Percentiles rank a stretch among this genome's conserved stretches.
Conservation (phyloP, 2,329 filamentous ascomycete genomes). For the Colletotrichum simmondsii region DNA sequence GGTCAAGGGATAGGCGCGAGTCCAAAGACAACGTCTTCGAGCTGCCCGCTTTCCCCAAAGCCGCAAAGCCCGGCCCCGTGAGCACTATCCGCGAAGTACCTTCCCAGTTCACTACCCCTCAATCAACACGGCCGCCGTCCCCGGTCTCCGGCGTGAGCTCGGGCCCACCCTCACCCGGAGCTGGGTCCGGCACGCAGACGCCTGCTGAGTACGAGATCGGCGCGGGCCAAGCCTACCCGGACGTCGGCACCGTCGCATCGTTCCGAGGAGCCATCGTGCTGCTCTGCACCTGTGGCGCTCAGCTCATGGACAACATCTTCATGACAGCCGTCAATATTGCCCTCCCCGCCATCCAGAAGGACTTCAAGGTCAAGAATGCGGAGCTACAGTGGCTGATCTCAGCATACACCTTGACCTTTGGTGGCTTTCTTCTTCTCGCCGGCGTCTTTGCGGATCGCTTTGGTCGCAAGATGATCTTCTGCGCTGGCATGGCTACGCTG, state of each 20-base stretch:
- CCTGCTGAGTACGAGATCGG: slow-evolving; percentile 13
- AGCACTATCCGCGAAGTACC: slow-evolving; percentile 27
- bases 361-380: slow-evolving; percentile 15
- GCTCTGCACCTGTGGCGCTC: slow-evolving; percentile 22
- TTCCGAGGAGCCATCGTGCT: slow-evolving; percentile 19
- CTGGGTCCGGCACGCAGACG: background rate
- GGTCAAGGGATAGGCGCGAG: slow-evolving; percentile 18
- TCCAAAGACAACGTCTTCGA: slow-evolving; percentile 26
- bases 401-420: slow-evolving; percentile 29
- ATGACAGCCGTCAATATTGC: slow-evolving; percentile 26
- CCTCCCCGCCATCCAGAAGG: slow-evolving; percentile 20
- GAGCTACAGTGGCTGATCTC: slow-evolving; percentile 30
- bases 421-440: slow-evolving; percentile 18
- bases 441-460: slow-evolving; percentile 28
- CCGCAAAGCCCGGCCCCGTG: slow-evolving; percentile 20
- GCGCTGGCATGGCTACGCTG: slow-evolving; percentile 23
- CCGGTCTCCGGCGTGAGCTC: slow-evolving; percentile 8
- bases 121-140: slow-evolving; percentile 25
- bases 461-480: slow-evolving; percentile 29
- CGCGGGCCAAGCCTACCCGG: slow-evolving; percentile 21
- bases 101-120: slow-evolving; percentile 21
- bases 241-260: slow-evolving; percentile 21
- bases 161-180: slow-evolving; percentile 10
- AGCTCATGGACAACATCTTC: slow-evolving; percentile 23
- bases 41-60: slow-evolving; percentile 15